Evolutionary conservation across 2,329 filamentous ascomycete species (phyloP).

Genomic region (Pseudogymnoascus sp.): DNA sequence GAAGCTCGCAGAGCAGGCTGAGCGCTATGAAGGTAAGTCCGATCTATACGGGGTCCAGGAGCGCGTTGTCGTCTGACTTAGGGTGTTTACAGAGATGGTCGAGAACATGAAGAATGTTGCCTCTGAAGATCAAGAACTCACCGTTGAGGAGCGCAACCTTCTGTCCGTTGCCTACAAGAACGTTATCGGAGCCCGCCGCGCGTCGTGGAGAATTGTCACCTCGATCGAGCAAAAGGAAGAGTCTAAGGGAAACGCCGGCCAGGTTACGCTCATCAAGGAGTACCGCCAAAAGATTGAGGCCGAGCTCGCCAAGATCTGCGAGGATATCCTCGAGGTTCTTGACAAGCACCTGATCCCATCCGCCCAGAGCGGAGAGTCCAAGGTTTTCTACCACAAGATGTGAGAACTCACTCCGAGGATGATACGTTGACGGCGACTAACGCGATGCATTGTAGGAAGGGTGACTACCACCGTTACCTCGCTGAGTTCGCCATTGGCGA

Average conservation of each 20-base stretch:
- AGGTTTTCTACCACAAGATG: slow-evolving; percentile 99
- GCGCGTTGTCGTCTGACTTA: slow-evolving; percentile 4
- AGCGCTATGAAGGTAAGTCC: slow-evolving; percentile 93
- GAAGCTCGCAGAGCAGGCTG: slow-evolving; percentile 99
- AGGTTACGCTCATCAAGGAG: slow-evolving; percentile 86
- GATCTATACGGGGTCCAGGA: slow-evolving; percentile 15
- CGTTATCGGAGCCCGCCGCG: slow-evolving; percentile 94
- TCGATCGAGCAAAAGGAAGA: slow-evolving; percentile 99
- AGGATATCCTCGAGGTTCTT: slow-evolving; percentile 93
- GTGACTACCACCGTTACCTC: slow-evolving; percentile 92
- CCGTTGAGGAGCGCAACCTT: slow-evolving; percentile 96
- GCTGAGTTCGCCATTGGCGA: slow-evolving; percentile 89
- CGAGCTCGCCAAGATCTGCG: slow-evolving; percentile 95
- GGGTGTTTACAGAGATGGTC: slow-evolving; percentile 71
- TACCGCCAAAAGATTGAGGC: slow-evolving; percentile 98
- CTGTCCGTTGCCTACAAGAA: slow-evolving; percentile 99
- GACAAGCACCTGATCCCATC: slow-evolving; percentile 91
- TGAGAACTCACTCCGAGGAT: slow-evolving; percentile 40
- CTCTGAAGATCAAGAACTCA: slow-evolving; percentile 75
- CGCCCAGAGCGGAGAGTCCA: slow-evolving; percentile 93
- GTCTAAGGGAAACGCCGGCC: slow-evolving; percentile 94
- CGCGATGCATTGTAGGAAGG: slow-evolving; percentile 57
- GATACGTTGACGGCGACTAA: background rate
- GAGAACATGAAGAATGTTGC: slow-evolving; percentile 99
- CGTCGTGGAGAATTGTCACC: slow-evolving; percentile 98